A percentile compares a stretch with the other conserved stretches of the same genome.
Evolutionary conservation across 352 stramenopile genomes (phyloP).

Genomic region (Phytophthora boehmeriae): DNA sequence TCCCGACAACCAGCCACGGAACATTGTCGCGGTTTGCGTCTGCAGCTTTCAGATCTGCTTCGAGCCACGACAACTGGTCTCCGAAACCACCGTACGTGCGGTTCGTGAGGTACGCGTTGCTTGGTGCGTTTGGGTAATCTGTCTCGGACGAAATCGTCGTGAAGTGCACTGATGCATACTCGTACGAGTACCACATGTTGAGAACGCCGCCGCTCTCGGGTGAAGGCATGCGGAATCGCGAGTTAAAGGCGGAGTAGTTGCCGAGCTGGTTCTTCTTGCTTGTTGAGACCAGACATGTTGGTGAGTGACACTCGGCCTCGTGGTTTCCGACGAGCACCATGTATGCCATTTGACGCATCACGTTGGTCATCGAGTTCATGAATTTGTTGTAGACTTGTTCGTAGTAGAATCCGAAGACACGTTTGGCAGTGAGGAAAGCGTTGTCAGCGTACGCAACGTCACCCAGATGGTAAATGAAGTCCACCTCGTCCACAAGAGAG

Average conservation of each 20-base stretch:
- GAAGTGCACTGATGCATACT: conserved; percentile 65
- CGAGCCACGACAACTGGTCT: conserved; percentile 56
- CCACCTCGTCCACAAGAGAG: conserved; percentile 16
- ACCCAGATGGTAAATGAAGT: conserved; percentile 41
- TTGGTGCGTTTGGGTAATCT: conserved; percentile 40
- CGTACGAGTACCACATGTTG: conserved; percentile 57
- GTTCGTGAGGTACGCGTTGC: conserved; percentile 40
- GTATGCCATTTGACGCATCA: conserved; percentile 54
- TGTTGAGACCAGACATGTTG: conserved; percentile 31
- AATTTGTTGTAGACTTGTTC: conserved; percentile 67
- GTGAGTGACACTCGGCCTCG: conserved; percentile 58
- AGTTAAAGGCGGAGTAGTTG: conserved; percentile 67
- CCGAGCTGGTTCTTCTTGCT: conserved; percentile 33
- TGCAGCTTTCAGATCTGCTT: conserved; percentile 56
- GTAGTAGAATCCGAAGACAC: conserved; percentile 37
- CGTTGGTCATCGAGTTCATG: conserved; percentile 58
- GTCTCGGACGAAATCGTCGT: conserved; percentile 75
- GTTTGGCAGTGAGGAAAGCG: conserved; percentile 29
- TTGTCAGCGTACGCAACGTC: conserved; percentile 43
- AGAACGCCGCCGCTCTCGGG: conserved; percentile 34
- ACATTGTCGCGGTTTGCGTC: conserved; percentile 44
- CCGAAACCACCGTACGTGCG: conserved; percentile 43
- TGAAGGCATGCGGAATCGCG: conserved; percentile 45
- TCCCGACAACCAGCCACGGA: conserved; percentile 61
- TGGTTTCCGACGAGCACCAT: conserved; percentile 81